Evolutionary conservation across 306 rosid genomes (phyloP).

Genomic region (Citrullus mucosospermus): DNA sequence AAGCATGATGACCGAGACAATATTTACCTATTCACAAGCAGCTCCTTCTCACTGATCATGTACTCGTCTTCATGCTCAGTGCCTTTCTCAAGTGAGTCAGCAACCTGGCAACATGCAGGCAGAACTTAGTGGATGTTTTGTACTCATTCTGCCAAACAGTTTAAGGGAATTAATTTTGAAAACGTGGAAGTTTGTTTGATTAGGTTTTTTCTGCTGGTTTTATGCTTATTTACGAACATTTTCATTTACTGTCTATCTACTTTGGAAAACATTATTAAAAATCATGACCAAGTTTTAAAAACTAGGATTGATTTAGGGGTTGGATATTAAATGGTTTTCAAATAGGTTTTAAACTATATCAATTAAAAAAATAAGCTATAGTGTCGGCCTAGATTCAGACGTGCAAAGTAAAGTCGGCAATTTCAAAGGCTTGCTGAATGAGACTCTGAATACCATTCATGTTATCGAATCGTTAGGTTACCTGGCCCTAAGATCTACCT

Average conservation of each 20-base stretch:
- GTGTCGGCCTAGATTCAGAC: background rate
- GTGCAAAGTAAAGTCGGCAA: background rate
- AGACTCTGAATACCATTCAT: background rate
- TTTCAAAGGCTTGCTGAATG: background rate
- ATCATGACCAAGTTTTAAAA: background rate
- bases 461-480: background rate
- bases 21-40: constrained; percentile 79
- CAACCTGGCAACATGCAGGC: constrained; percentile 37
- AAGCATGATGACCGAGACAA: background rate
- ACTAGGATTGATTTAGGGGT: background rate
- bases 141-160: background rate
- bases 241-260: background rate
- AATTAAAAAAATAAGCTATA: background rate
- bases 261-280: background rate
- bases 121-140: background rate
- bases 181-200: background rate
- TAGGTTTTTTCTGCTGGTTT: background rate
- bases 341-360: no score
- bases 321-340: background rate
- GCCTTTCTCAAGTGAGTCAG: constrained; percentile 98
- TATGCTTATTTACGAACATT: background rate
- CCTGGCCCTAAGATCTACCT: background rate
- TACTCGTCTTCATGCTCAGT: constrained; percentile 98
- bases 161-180: background rate
- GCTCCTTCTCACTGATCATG: constrained; percentile 98